These are phyloP conservation scores for Oleoguttula mirabilis DNA, from an alignment of 495 filamentous ascomycete genomes.

Conservation along the genomic window DNA sequence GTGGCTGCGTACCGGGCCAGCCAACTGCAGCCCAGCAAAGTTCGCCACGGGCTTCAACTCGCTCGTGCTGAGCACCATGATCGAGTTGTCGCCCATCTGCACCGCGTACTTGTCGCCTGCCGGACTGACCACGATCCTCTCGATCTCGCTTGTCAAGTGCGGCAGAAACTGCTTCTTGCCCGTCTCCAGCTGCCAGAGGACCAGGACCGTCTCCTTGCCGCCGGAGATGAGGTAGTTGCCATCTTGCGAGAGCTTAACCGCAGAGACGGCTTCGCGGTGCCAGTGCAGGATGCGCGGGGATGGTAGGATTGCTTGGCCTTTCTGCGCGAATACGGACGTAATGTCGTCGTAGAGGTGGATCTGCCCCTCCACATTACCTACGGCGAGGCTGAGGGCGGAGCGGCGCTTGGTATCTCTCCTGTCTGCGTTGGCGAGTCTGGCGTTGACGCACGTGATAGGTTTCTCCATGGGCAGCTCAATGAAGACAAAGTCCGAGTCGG, in stretches of 20 bases:
- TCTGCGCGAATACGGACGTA: conserved; percentile 39
- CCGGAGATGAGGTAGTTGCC: conserved; percentile 97
- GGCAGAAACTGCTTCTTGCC: conserved; percentile 67
- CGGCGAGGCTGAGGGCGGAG: conserved; percentile 44
- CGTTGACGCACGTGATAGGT: conserved; percentile 46
- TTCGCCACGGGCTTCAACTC: conserved; percentile 71
- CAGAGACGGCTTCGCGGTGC: conserved; percentile 72
- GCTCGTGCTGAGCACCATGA: conserved; percentile 76
- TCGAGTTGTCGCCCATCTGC: conserved; percentile 78
- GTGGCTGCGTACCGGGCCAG: background rate
- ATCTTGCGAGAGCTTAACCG: conserved; percentile 79
- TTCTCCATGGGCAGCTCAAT: conserved; percentile 30
- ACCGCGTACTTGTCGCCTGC: conserved; percentile 67
- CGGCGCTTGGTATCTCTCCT: conserved; percentile 2
- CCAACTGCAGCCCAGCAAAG: conserved; percentile 67
- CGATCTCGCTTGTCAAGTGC: conserved; percentile 72
- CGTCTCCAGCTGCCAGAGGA: conserved; percentile 93
- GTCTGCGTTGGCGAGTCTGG: conserved; percentile 24
- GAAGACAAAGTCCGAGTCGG: background rate
- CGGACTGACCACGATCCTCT: conserved; percentile 71
- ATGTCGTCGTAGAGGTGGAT: conserved; percentile 71
- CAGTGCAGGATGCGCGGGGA: conserved; percentile 57
- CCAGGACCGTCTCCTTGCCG: conserved; percentile 76
- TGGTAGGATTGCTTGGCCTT: conserved; percentile 25
- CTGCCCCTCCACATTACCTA: conserved; percentile 62